Base-by-base conservation (phyloP, 805 yeast species). In the Wickerhamomyces bisporus region DNA sequence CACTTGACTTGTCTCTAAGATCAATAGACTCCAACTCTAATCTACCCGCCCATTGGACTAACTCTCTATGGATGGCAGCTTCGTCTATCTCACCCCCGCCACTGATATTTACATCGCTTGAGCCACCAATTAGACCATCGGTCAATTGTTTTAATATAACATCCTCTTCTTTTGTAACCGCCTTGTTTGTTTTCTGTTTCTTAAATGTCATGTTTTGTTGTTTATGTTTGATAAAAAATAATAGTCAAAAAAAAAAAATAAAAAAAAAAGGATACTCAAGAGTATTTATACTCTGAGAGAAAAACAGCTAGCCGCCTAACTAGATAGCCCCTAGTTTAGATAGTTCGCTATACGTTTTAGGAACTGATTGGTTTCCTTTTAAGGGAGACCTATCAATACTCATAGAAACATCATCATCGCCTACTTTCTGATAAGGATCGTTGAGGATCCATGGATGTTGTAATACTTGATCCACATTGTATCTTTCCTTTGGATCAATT, bases 381-480 rank as follows among this genome's bases (percentile, higher is more conserved):
- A 21, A 21, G 10, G 61, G 54, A 24, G 61, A 56, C 32, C 62
- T 48, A 29, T 60, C 48, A 26, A 54, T 43, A 27, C 20, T 28
- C 26, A 12, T 30, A 11, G 26, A 14, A 26, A 41, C 14, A 14
- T 16, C 17, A 19, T 20, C 26, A 26, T 32, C 27, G 35, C 32
- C 30, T 33, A 26, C 3, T 33, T 24, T 9, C 14, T 31, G 43
- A 30, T 8, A 6, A 10, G 32, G 8, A 7, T 13, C 19, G n/a
- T 38, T 30, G 21, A 27, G 19, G 26, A 40, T 72, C 98, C 98
- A 91, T 1, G 95, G 95, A 64, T 93, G 98, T 24, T 64, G 69
- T 34, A 91, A 71, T 72, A 91, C 81, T 50, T 87, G 88, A 38
- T 86, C 70, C 1, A 97, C 96, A 41, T 82, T 75, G 24, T 87